Evolutionary conservation across 345 rosid genomes (phyloP), one percentile per base, ranked within the genome.

Genomic region (Sisymbrium irio): DNA sequence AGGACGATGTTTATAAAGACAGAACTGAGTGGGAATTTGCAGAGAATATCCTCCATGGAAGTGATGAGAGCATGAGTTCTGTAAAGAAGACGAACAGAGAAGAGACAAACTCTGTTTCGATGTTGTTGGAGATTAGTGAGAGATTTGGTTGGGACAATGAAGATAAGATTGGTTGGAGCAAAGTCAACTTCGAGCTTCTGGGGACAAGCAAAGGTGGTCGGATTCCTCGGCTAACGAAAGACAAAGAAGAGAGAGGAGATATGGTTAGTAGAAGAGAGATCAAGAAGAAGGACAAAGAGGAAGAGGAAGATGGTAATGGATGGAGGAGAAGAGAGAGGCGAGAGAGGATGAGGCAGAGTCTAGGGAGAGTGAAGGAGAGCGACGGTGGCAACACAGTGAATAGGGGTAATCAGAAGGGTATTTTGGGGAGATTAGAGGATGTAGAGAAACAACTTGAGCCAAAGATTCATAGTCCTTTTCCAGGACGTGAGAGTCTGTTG

Each of bases 81-180:
- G 67, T 42, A 2, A 65, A 49, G 67, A 65, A 47, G 72, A 60
- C 44, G 28, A 71, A 20, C 17, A 35, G 19, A 61, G 74, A 56
- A 39, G 75, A 67, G 14, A 19, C 51, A 25, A 72, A 62, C 42
- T 85, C 86, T 20, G 91, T 83, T 49, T 72, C 89, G 1, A 76
- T 71, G 73, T 66, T 93, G 89, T 57, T 81, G 73, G 98, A 87
- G 71, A 74, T 89, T n/a, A 89, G 89, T 59, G 87, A 85, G 71
- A 84, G 89, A 61, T 93, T 90, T 51, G 92, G 97, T 65, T 93
- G 97, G 96, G 92, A 93, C 67, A 83, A 85, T 33, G 86, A 84
- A 15, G 92, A 90, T 68, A 84, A 83, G 78, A 76, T 53, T 50
- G 93, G 88, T 46, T 93, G 98, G 96, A 80, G 87, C 6, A 77